Percentiles rank a stretch among this genome's conserved stretches.
Evolutionary conservation across 1,139 yeast species (phyloP).

Genomic region (Keqinozyma sinolaborantium): DNA sequence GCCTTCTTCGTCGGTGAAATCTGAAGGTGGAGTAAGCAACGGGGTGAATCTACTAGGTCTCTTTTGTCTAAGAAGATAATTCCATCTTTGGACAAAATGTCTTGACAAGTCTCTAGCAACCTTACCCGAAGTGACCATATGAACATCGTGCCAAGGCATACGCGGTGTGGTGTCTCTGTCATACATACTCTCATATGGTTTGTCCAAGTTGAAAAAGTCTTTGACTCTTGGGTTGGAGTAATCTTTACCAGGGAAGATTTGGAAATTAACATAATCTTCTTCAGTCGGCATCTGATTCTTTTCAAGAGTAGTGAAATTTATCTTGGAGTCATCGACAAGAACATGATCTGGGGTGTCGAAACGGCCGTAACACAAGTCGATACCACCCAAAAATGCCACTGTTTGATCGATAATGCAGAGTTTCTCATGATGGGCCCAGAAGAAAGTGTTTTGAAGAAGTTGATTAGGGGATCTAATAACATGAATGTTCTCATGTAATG

Average conservation of each 20-base stretch:
- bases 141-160: conserved; percentile 99
- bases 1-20: conserved; percentile 71
- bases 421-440: conserved; percentile 99
- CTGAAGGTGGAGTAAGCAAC: conserved; percentile 87
- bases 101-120: conserved; percentile 90
- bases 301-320: conserved; percentile 35
- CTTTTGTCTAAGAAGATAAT: conserved; percentile 85
- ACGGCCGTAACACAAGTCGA: conserved; percentile 93
- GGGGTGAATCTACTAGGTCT: conserved; percentile 95
- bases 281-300: conserved; percentile 27
- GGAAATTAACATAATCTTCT: conserved; percentile 44
- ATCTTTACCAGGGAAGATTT: conserved; percentile 93
- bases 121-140: conserved; percentile 95
- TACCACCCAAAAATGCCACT: conserved; percentile 90
- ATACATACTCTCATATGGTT: conserved; percentile 90
- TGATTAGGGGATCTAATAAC: conserved; percentile 96
- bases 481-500: conserved; percentile 81
- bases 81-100: conserved; percentile 98
- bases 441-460: conserved; percentile 84
- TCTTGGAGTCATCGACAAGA: conserved; percentile 65
- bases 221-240: conserved; percentile 93
- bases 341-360: conserved; percentile 97
- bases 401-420: conserved; percentile 83
- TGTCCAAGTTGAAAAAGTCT: conserved; percentile 77
- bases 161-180: conserved; percentile 79